Percentiles rank a stretch among this genome's conserved stretches.
Conservation (phyloP, 2,329 filamentous ascomycete genomes). For the Cytospora leucostoma region DNA sequence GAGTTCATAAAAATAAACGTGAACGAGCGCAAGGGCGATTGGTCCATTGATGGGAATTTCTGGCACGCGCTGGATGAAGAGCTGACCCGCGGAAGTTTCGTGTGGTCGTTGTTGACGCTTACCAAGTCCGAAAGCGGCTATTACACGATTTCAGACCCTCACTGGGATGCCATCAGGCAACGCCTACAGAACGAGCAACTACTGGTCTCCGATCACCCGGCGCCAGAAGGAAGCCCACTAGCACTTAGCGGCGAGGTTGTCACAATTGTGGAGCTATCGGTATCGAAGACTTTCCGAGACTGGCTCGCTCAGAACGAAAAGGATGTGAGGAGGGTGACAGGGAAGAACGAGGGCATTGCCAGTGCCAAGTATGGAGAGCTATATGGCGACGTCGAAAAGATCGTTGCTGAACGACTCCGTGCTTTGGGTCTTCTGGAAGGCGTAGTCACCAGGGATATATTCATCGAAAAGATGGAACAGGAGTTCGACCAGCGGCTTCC, state of each 20-base stretch:
- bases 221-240: neutral
- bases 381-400: constrained; percentile 39
- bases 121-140: constrained; percentile 43
- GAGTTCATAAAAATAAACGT: constrained; percentile 57
- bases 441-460: constrained; percentile 51
- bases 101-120: constrained; percentile 44
- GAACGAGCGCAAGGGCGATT: constrained; percentile 36
- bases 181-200: constrained; percentile 42
- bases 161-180: constrained; percentile 49
- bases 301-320: constrained; percentile 56
- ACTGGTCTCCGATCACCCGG: constrained; percentile 25
- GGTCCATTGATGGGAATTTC: constrained; percentile 58
- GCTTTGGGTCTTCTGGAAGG: constrained; percentile 33
- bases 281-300: constrained; percentile 49
- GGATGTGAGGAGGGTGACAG: constrained; percentile 16
- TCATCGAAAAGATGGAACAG: constrained; percentile 46
- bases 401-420: constrained; percentile 34
- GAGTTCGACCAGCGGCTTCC: constrained; percentile 42
- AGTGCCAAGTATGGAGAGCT: constrained; percentile 19
- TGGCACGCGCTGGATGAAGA: constrained; percentile 64
- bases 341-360: neutral
- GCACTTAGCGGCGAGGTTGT: constrained; percentile 8
- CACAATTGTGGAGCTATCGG: constrained; percentile 32
- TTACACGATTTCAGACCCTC: constrained; percentile 45
- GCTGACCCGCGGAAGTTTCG: constrained; percentile 50